phyloP scores from a whole-genome alignment of 2,329 filamentous ascomycete species.

The Diaporthe capsici region DNA sequence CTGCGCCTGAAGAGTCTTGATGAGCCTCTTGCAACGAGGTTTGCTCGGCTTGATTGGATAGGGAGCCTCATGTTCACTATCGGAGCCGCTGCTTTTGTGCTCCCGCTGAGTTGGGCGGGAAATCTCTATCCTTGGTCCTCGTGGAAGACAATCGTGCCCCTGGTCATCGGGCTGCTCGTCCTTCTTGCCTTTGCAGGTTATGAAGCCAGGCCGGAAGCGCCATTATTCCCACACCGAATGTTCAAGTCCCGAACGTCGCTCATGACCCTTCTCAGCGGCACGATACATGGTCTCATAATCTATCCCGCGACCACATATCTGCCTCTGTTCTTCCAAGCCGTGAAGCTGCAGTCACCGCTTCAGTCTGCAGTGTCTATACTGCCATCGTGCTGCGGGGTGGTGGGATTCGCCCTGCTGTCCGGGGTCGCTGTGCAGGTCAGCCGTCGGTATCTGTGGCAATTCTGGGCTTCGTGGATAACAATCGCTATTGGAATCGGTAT shows the following conservation, averaged over 20 bases:
- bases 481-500: slow-evolving; percentile 45
- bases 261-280: slow-evolving; percentile 46
- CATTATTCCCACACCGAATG: slow-evolving; percentile 52
- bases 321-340: slow-evolving; percentile 53
- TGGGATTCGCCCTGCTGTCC: slow-evolving; percentile 34
- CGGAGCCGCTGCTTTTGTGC: slow-evolving; percentile 47
- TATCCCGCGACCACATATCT: slow-evolving; percentile 50
- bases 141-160: slow-evolving; percentile 51
- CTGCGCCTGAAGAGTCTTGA: slow-evolving; percentile 44
- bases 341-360: slow-evolving; percentile 48
- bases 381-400: slow-evolving; percentile 44
- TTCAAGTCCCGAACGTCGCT: slow-evolving; percentile 47
- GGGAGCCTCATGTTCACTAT: slow-evolving; percentile 43
- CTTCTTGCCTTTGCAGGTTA: slow-evolving; percentile 50
- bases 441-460: slow-evolving; percentile 43
- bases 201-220: slow-evolving; percentile 47
- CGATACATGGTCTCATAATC: slow-evolving; percentile 51
- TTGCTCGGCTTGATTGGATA: slow-evolving; percentile 50
- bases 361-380: slow-evolving; percentile 48
- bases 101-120: slow-evolving; percentile 54
- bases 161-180: slow-evolving; percentile 49
- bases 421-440: slow-evolving; percentile 28
- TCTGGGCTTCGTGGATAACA: slow-evolving; percentile 46
- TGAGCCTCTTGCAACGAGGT: slow-evolving; percentile 24
- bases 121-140: slow-evolving; percentile 51